Evolutionary conservation across 805 yeast genomes (phyloP), one percentile per base, ranked within the genome.

Genomic region (Saccharomycodes ludwigii): DNA sequence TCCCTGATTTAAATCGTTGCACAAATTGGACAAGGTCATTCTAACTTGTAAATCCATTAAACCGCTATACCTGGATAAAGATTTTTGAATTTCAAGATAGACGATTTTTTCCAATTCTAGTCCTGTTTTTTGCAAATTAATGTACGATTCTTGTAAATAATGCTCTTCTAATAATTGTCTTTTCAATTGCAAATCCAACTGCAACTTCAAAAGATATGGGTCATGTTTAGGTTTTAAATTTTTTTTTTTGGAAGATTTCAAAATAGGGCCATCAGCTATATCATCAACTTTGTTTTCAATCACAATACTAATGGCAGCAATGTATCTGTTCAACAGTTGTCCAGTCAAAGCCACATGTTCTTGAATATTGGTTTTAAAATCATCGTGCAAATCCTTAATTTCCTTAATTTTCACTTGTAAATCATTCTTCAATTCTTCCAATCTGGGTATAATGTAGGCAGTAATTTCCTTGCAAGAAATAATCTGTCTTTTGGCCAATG

Each of bases 351-450:
- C 73, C 21, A 77, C 66, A 41, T 77, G 83, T 37, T 60, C 65
- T 34, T 65, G 68, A 35, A 77, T 60, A 41, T 69, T 70, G 29
- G 70, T 68, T 40, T 72, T 74, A 54, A 74, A 77, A 50, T 76
- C 83, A 3, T 58, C 52, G 41, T 71, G 76, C 29, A 76, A 51
- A 34, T 77, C 73, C 50, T 74, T 77, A 43, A 83, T 83, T 51
- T 83, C 94, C 51, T 77, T 78, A 37, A 84, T 80, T 47, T 84
- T 82, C 37, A 76, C 66, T 32, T 72, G 59, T 40, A 85, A 60
- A 54, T 84, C 95, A 39, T 77, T 70, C 27, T 72, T 63, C 34
- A 76, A 57, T 32, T 64, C 71, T 40, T 71, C 77, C 27, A 77
- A 55, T 28, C 74, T 61, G 12, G 79, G 79, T 12, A 75, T 60